Conservation (phyloP, 768 basidiomycete genomes). For the Austroboletus eburneus region DNA sequence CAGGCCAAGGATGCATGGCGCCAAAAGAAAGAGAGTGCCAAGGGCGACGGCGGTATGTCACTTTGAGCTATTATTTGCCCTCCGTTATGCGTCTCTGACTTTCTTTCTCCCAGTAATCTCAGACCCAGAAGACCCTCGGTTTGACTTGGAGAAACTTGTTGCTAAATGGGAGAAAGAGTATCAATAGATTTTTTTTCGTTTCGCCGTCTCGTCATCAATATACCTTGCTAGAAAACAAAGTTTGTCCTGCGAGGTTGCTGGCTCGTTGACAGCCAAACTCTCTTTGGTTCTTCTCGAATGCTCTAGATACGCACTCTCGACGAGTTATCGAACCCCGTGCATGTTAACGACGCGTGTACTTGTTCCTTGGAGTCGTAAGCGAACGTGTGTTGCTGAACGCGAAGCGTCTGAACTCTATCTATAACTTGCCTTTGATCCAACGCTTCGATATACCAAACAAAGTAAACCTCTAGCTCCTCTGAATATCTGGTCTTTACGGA, state of each 20-base stretch:
- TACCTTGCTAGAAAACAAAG: conserved; percentile 25
- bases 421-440: background rate
- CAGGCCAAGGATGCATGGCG: conserved; percentile 91
- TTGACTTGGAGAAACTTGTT: conserved; percentile 91
- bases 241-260: conserved; percentile 12
- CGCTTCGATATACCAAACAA: background rate
- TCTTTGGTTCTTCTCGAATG: conserved; percentile 1
- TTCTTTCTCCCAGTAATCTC: conserved; percentile 61
- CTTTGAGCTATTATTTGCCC: background rate
- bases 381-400: conserved; percentile 11
- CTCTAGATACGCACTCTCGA: conserved; percentile 6
- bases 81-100: conserved; percentile 6
- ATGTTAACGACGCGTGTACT: background rate
- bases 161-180: conserved; percentile 69
- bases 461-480: background rate
- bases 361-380: background rate
- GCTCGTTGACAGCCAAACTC: background rate
- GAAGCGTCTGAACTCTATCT: conserved; percentile 21
- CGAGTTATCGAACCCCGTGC: background rate
- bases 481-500: background rate
- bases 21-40: conserved; percentile 60
- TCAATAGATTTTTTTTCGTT: conserved; percentile 39
- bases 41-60: conserved; percentile 53
- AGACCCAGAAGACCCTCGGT: conserved; percentile 92
- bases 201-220: conserved; percentile 19